Evolutionary conservation across 352 stramenopile species (phyloP), one percentile per base, ranked within the genome.

Genomic region (Phytophthora megakarya): DNA sequence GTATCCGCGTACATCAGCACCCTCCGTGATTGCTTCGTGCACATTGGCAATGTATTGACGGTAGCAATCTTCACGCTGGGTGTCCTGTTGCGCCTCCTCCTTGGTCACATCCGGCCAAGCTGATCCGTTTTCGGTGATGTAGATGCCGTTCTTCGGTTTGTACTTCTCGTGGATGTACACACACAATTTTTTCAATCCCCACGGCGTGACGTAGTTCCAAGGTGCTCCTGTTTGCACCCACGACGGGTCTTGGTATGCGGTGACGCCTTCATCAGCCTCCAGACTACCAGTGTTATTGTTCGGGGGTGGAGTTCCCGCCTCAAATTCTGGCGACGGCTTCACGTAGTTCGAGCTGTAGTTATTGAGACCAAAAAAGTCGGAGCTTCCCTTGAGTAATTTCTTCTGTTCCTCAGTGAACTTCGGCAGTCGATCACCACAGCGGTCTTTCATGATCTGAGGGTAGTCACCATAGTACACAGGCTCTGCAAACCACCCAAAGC

Each of bases 351-450:
- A 84, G 22, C 77, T 83, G 74, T 98, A 98, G 71, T 98, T 92
- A 76, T 98, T 98, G 5, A 98, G 65, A 0, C 91, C 96, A 33
- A 98, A 88, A 75, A 98, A 98, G 49, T 98, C 96, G 28, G 65
- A 80, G 32, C 84, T 97, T 19, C 80, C 84, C 44, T 85, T 81
- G 16, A 98, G 43, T 26, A 90, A 48, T 39, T 85, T 79, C 54
- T 87, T 80, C 64, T 97, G 77, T 28, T 92, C 72, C 21, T 82
- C 67, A 5, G 93, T 97, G 66, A 98, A 98, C 43, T 61, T 62
- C 8, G 94, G 93, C 38, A 98, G 74, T 12, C 91, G 79, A 47
- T 82, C 72, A 26, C 89, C 88, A 11, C 91, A 72, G 42, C 81
- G 76, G 28, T 91, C 55, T 61, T 83, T 86, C 92, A 98, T 98